Percentiles rank a stretch among this genome's conserved stretches.
These are phyloP conservation scores for Talaromyces wortmannii DNA, from an alignment of 495 filamentous ascomycete species.

Conservation along the genomic window DNA sequence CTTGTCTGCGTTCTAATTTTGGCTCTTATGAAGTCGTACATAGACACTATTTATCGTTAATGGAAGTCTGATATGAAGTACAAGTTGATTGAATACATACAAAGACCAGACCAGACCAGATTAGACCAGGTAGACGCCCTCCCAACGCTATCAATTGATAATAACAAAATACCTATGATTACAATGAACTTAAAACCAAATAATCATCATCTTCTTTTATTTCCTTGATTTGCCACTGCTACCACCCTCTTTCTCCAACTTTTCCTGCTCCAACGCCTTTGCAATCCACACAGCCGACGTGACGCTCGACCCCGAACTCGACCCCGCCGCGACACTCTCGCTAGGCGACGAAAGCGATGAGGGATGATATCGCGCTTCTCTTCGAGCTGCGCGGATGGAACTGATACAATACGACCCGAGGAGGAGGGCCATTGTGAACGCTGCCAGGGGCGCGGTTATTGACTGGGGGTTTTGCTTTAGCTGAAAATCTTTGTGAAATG, in stretches of 20 bases:
- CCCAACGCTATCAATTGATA: too few relatives aligned
- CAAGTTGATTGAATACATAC: neutral
- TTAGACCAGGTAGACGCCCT: too few relatives aligned
- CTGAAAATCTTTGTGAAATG: too few relatives aligned
- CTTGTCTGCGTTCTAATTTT: neutral
- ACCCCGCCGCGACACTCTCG: neutral
- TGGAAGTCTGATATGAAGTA: neutral
- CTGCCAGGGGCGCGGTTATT: constrained; percentile 40
- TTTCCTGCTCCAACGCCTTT: constrained; percentile 26
- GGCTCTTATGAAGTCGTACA: too few relatives aligned
- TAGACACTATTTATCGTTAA: too few relatives aligned
- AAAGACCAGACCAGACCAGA: too few relatives aligned
- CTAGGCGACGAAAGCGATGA: neutral
- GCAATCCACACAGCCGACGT: constrained; percentile 22
- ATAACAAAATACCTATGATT: too few relatives aligned
- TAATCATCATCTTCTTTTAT: neutral
- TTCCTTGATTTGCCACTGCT: too few relatives aligned
- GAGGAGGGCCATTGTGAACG: constrained; percentile 42
- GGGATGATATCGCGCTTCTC: constrained; percentile 14
- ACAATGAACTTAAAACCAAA: neutral
- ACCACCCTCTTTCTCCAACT: constrained; percentile 3
- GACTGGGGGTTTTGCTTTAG: constrained; percentile 15
- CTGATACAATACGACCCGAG: constrained; percentile 42
- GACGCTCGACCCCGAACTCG: neutral
- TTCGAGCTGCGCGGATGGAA: constrained; percentile 39